A percentile compares a stretch with the other conserved stretches of the same genome.
phyloP scores from a whole-genome alignment of 176 grass and related monocot genomes.

The Raddia guianensis region DNA sequence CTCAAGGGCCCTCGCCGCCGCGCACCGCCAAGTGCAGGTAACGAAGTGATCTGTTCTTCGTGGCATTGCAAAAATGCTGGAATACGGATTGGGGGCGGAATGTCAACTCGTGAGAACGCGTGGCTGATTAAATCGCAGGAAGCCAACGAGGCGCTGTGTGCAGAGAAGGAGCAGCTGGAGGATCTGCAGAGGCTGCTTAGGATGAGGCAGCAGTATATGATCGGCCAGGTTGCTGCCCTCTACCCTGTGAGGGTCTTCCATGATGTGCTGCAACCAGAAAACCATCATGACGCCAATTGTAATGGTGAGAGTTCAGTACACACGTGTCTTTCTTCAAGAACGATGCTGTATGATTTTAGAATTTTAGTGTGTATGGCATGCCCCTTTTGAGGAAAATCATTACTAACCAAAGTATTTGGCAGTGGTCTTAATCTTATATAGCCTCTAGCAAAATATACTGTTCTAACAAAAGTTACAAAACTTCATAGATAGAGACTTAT shows the following conservation, averaged over 20 bases:
- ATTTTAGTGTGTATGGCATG: not conserved
- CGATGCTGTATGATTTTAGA: not conserved
- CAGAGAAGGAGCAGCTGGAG: constrained; percentile 32
- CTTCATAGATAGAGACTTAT: no score
- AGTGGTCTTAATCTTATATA: not conserved
- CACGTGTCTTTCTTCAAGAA: not conserved
- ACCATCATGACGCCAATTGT: not conserved
- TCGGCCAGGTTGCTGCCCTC: constrained; percentile 49
- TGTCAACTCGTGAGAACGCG: not conserved
- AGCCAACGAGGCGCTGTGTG: constrained; percentile 27
- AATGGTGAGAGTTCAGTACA: constrained; percentile 36
- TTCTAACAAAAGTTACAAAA: not conserved
- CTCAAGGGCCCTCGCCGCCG: constrained; percentile 38
- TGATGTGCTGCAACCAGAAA: constrained; percentile 23
- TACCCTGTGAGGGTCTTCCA: constrained; percentile 54
- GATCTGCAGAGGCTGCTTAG: constrained; percentile 42
- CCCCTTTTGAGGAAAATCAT: not conserved
- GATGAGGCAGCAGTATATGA: constrained; percentile 44
- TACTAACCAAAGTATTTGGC: not conserved
- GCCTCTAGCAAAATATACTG: not conserved
- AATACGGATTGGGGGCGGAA: not conserved
- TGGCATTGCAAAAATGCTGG: not conserved
- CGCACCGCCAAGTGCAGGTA: constrained; percentile 34
- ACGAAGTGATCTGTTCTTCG: not conserved
- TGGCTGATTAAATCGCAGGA: constrained; percentile 33